phyloP scores from a whole-genome alignment of 2,329 filamentous ascomycete species.

The Phaeosphaeriaceae sp. region DNA sequence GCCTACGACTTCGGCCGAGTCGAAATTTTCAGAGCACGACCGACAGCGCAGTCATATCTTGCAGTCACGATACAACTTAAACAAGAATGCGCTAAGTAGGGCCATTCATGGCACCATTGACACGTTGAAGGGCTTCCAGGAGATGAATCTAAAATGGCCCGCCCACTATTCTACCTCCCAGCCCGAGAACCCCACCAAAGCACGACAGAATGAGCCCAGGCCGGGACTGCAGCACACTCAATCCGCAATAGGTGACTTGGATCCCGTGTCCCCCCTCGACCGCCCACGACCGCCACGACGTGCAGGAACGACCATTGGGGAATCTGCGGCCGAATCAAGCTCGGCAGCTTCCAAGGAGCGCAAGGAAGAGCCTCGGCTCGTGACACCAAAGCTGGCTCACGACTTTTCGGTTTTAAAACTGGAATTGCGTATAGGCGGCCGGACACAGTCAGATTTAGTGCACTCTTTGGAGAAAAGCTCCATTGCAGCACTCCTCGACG shows the following conservation, averaged over 20 bases:
- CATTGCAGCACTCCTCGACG: conserved; percentile 87
- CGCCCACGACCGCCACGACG: conserved; percentile 65
- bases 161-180: conserved; percentile 87
- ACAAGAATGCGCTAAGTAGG: conserved; percentile 83
- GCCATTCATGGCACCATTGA: conserved; percentile 88
- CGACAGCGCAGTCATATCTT: conserved; percentile 79
- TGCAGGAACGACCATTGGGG: conserved; percentile 72
- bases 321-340: conserved; percentile 73
- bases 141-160: conserved; percentile 91
- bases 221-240: conserved; percentile 70
- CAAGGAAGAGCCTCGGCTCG: conserved; percentile 75
- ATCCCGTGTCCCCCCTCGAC: conserved; percentile 48
- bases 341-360: conserved; percentile 61
- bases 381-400: conserved; percentile 90
- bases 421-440: conserved; percentile 85
- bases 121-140: conserved; percentile 79
- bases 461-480: conserved; percentile 93
- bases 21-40: conserved; percentile 64
- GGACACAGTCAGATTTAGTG: conserved; percentile 88
- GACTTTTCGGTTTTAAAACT: conserved; percentile 96
- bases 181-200: conserved; percentile 53
- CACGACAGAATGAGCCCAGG: conserved; percentile 60
- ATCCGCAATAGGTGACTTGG: conserved; percentile 62
- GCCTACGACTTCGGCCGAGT: conserved; percentile 56
- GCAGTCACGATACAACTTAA: conserved; percentile 93